Evolutionary conservation across 495 filamentous ascomycete genomes (phyloP).

Genomic region (Chaetomium cochliodes): DNA sequence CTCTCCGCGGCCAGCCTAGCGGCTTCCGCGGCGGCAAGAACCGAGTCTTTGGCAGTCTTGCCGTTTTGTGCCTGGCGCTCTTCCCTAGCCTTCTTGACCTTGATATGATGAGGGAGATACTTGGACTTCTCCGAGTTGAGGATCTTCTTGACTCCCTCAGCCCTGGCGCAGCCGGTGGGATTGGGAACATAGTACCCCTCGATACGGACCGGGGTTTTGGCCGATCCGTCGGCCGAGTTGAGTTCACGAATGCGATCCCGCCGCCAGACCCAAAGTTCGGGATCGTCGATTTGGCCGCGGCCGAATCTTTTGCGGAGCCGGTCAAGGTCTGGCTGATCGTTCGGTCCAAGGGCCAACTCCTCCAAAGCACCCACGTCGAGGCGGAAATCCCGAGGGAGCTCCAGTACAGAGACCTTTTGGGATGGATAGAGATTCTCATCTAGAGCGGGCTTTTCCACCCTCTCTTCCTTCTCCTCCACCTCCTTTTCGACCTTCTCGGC

Average conservation of each 20-base stretch:
- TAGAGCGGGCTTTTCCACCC: slow-evolving; percentile 28
- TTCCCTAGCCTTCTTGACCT: slow-evolving; percentile 84
- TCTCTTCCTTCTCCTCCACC: slow-evolving; percentile 3
- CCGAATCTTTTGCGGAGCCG: slow-evolving; percentile 79
- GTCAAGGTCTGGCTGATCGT: slow-evolving; percentile 73
- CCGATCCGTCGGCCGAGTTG: slow-evolving; percentile 51
- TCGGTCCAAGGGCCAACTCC: slow-evolving; percentile 55
- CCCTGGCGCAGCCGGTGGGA: slow-evolving; percentile 76
- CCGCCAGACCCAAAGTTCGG: slow-evolving; percentile 81
- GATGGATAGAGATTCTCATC: slow-evolving; percentile 43
- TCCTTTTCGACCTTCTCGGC: no score
- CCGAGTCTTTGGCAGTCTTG: slow-evolving; percentile 63
- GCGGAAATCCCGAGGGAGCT: slow-evolving; percentile 34
- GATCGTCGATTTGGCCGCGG: slow-evolving; percentile 58
- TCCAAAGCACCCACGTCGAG: slow-evolving; percentile 40
- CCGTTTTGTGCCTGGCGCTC: slow-evolving; percentile 79
- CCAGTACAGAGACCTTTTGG: slow-evolving; percentile 27
- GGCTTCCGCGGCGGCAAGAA: slow-evolving; percentile 63
- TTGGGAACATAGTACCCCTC: slow-evolving; percentile 92
- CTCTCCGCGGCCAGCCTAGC: slow-evolving; percentile 77
- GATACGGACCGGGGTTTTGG: slow-evolving; percentile 56
- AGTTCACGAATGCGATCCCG: slow-evolving; percentile 86
- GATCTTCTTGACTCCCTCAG: slow-evolving; percentile 91
- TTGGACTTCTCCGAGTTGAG: slow-evolving; percentile 95
- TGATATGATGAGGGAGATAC: slow-evolving; percentile 95